A percentile compares a stretch with the other conserved stretches of the same genome.
phyloP scores from a whole-genome alignment of 805 yeast species.

The Candida succiphila region DNA sequence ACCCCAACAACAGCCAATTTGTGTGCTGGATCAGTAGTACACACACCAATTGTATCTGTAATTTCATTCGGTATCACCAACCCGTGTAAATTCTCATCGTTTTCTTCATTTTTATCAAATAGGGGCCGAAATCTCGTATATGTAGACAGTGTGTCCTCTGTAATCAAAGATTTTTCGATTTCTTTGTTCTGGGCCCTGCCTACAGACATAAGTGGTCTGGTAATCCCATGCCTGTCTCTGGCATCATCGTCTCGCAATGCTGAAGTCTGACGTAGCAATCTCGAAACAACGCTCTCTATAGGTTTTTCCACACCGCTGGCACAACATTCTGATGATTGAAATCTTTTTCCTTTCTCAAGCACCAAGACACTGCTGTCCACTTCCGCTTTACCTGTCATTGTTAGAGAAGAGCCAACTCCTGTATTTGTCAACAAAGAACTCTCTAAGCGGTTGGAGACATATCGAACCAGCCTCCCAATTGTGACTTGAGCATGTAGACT shows the following conservation, averaged over 20 bases:
- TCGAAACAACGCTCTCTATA: constrained; percentile 15
- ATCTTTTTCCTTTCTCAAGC: constrained; percentile 4
- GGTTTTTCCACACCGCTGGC: constrained; percentile 16
- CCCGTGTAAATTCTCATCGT: neutral
- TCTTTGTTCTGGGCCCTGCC: too few relatives aligned
- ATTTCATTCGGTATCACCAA: constrained; percentile 7
- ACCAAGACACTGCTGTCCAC: constrained; percentile 33
- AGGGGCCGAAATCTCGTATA: constrained; percentile 2
- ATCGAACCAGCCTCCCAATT: too few relatives aligned
- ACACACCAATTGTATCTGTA: constrained; percentile 37
- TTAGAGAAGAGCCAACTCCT: constrained; percentile 37
- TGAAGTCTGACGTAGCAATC: constrained; percentile 15
- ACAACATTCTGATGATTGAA: constrained; percentile 8
- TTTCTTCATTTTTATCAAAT: neutral
- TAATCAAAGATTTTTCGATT: constrained; percentile 2
- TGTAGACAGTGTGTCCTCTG: constrained; percentile 6
- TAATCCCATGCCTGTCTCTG: too few relatives aligned
- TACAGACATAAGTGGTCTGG: too few relatives aligned
- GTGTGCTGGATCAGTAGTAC: constrained; percentile 9
- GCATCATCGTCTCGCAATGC: too few relatives aligned
- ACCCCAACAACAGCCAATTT: constrained; percentile 19
- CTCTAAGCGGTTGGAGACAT: constrained; percentile 18
- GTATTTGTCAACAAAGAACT: constrained; percentile 33
- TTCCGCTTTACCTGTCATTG: constrained; percentile 28
- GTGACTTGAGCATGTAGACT: too few relatives aligned